Percentiles rank a stretch among this genome's conserved stretches.
Conservation (phyloP, 495 filamentous ascomycete species). For the Annulohypoxylon moriforme region DNA sequence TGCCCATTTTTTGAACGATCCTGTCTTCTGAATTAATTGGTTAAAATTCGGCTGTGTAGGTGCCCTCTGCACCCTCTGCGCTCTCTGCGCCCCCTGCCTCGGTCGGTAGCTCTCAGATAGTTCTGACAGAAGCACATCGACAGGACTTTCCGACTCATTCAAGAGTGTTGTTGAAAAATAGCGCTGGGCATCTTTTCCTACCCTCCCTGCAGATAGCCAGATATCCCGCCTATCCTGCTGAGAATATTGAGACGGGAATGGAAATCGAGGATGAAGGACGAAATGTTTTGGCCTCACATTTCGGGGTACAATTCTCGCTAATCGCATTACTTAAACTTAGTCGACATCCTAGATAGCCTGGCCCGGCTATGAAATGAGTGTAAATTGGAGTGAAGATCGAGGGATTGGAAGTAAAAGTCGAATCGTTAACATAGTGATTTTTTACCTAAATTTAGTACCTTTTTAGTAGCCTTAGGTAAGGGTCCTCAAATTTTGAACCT, state of each 20-base stretch:
- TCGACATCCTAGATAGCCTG: constrained; percentile 34
- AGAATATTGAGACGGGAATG: constrained; percentile 5
- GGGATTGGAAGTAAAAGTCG: neutral
- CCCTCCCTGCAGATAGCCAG: neutral
- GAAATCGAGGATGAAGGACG: constrained; percentile 31
- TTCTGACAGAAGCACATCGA: constrained; percentile 10
- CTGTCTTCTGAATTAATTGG: constrained; percentile 33
- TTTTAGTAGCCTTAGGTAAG: too few relatives aligned
- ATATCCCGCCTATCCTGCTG: neutral
- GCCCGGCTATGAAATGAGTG: neutral
- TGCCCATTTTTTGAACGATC: constrained; percentile 40
- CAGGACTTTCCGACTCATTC: neutral
- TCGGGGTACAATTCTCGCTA: constrained; percentile 42
- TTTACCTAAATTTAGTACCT: neutral
- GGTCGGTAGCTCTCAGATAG: constrained; percentile 1
- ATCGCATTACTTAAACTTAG: constrained; percentile 47
- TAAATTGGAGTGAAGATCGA: neutral
- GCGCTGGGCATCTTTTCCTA: neutral
- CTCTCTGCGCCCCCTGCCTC: neutral
- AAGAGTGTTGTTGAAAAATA: constrained; percentile 23
- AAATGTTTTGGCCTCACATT: constrained; percentile 44
- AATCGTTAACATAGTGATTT: neutral
- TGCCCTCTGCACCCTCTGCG: neutral
- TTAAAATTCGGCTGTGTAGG: constrained; percentile 13
- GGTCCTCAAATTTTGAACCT: too few relatives aligned